Evolutionary conservation across 2,329 filamentous ascomycete genomes (phyloP).

Genomic region (Epichloe sibirici): DNA sequence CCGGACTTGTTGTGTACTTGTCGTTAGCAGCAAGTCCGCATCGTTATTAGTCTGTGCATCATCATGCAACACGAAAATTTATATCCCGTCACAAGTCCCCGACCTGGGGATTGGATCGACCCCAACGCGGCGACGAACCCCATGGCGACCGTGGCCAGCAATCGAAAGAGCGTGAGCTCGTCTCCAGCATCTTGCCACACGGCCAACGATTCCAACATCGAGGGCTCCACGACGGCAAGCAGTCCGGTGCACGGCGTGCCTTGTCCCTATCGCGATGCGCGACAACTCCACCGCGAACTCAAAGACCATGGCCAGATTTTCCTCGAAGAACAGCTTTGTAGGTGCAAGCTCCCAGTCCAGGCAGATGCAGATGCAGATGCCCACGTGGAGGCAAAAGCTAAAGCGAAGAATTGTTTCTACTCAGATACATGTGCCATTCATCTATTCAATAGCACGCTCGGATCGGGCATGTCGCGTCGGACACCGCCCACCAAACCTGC

Average conservation of each 20-base stretch:
- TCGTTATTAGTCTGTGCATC: no score
- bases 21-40: no score
- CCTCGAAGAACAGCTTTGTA: conserved; percentile 63
- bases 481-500: conserved; percentile 27
- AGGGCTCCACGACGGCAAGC: conserved; percentile 24
- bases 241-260: conserved; percentile 19
- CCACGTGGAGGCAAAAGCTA: not conserved
- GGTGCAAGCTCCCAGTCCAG: conserved; percentile 8
- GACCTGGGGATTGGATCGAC: not conserved
- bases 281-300: conserved; percentile 48
- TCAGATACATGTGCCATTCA: conserved; percentile 37
- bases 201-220: conserved; percentile 15
- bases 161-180: conserved; percentile 14
- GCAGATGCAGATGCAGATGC: not conserved
- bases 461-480: conserved; percentile 31
- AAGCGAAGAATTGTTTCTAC: not conserved
- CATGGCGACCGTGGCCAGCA: conserved; percentile 7
- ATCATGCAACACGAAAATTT: no score
- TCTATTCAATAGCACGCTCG: conserved; percentile 53
- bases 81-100: not conserved
- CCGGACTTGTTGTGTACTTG: no score
- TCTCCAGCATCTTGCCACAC: conserved; percentile 25
- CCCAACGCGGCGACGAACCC: not conserved
- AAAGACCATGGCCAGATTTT: conserved; percentile 57
- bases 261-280: conserved; percentile 39